phyloP scores from a whole-genome alignment of 257 asterid genomes.

The Rubia yunnanensis region DNA sequence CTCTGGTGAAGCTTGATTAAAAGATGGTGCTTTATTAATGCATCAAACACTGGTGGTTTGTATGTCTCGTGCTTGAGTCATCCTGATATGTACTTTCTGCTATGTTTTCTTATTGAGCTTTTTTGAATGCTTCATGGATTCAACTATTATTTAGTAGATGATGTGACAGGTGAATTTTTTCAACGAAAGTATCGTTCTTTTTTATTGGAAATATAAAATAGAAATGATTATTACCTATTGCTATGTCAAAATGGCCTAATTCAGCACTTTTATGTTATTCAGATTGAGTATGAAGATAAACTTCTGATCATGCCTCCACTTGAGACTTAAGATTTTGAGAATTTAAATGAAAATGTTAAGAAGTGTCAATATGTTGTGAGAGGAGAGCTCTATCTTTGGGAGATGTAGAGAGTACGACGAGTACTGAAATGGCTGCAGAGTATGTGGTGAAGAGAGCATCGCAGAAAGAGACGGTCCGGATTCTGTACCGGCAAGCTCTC shows the following conservation, averaged over 20 bases:
- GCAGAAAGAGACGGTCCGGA: too few species aligned
- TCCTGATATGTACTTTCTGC: not conserved
- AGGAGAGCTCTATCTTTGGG: constrained; percentile 98
- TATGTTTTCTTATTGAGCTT: not conserved
- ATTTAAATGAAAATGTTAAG: constrained; percentile 91
- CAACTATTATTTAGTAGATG: not conserved
- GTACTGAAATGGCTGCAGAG: too few species aligned
- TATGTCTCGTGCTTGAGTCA: not conserved
- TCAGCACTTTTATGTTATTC: constrained; percentile 9
- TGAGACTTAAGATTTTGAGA: constrained; percentile 74
- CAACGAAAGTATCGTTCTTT: not conserved
- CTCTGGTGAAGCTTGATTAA: not conserved
- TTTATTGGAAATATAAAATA: not conserved
- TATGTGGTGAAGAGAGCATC: too few species aligned
- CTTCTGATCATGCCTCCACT: constrained; percentile 35
- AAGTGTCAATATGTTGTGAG: constrained; percentile 97
- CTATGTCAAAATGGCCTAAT: constrained; percentile 3
- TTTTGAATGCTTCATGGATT: not conserved
- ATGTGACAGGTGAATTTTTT: not conserved
- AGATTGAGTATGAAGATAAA: constrained; percentile 12
- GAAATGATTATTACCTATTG: not conserved
- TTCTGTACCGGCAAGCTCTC: too few species aligned
- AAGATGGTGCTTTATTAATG: not conserved
- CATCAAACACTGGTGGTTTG: not conserved
- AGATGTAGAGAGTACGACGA: too few species aligned